phyloP scores from a whole-genome alignment of 208 protist species.

The Crithidia bombi region DNA sequence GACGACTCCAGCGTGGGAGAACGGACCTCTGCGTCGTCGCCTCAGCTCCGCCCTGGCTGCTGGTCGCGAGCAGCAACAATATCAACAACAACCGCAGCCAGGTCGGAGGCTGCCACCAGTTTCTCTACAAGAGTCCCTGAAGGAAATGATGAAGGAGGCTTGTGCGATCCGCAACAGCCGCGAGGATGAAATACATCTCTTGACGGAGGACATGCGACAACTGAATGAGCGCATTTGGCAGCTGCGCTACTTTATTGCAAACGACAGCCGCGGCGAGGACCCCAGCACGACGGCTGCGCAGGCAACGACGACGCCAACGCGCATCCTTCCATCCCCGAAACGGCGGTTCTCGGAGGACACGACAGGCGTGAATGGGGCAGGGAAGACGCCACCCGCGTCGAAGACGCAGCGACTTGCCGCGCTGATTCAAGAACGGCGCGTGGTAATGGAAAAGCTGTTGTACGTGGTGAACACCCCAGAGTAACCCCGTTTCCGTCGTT shows the following conservation, averaged over 20 bases:
- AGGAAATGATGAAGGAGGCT: constrained; percentile 65
- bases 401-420: constrained; percentile 30
- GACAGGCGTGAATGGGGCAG: not conserved
- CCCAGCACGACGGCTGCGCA: not conserved
- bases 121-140: constrained; percentile 40
- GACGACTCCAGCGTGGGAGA: constrained; percentile 5
- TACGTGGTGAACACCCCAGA: constrained; percentile 35
- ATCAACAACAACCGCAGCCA: constrained; percentile 1
- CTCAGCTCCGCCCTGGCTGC: constrained; percentile 27
- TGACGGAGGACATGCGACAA: constrained; percentile 72
- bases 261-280: not conserved
- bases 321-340: not conserved
- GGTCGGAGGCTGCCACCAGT: constrained; percentile 2
- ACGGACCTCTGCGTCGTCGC: constrained; percentile 17
- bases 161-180: constrained; percentile 53
- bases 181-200: constrained; percentile 74
- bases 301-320: not conserved
- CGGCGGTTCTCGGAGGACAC: constrained; percentile 1
- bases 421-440: constrained; percentile 51
- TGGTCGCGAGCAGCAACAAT: constrained; percentile 19
- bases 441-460: constrained; percentile 55
- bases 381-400: constrained; percentile 13
- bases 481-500: constrained; percentile 5
- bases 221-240: constrained; percentile 88
- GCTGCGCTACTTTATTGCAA: constrained; percentile 41